Base-by-base conservation (phyloP, 352 stramenopile genomes). In the Pythium guiyangense region DNA sequence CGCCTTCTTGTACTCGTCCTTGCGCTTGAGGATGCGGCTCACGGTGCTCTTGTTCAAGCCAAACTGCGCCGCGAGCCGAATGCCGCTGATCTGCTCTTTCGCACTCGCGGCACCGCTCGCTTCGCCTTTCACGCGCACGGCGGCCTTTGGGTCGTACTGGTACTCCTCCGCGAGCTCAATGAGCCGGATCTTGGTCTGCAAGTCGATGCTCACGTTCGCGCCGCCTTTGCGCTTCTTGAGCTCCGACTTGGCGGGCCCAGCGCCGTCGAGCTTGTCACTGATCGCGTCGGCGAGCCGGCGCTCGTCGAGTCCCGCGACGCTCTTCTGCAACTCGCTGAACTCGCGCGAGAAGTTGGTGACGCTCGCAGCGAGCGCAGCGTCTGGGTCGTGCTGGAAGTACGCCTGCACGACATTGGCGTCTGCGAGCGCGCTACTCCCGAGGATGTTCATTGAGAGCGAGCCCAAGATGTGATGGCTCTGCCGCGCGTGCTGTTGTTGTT, bases 1-100 rank as follows among this genome's bases (percentile, higher is more conserved):
- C 20, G 82, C 82, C 59, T 90, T 88, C 70, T 92, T 92, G 67
- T 88, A 90, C 74, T 90, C 79, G 44, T 92, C 79, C 52, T 92
- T 92, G 67, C 82, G 82, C 68, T 92, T 92, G n/a, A 92, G 61
- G 37, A 92, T 92, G 62, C 82, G 82, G 44, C 79, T 90, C 29
- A 92, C 79, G 1, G 82, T 92, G 69, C 77, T 89, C 63, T 92
- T 92, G 61, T 92, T 92, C 6, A 92, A 66, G 0, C 77, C 77
- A 42, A 92, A 92, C 59, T 90, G 82, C 25, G 78, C 75, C 5
- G 82, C 82, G 17, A 92, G 44, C 0, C 79, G 77, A 52, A 90
- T 90, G 20, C 82, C 82, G 54, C 84, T 92, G 60, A 92, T 86
- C 31, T 78, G 55, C 34, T 87, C 73, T 31, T 77, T 79, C 10